Evolutionary conservation across 2,329 filamentous ascomycete species (phyloP).

Genomic region (Fusarium sp.): DNA sequence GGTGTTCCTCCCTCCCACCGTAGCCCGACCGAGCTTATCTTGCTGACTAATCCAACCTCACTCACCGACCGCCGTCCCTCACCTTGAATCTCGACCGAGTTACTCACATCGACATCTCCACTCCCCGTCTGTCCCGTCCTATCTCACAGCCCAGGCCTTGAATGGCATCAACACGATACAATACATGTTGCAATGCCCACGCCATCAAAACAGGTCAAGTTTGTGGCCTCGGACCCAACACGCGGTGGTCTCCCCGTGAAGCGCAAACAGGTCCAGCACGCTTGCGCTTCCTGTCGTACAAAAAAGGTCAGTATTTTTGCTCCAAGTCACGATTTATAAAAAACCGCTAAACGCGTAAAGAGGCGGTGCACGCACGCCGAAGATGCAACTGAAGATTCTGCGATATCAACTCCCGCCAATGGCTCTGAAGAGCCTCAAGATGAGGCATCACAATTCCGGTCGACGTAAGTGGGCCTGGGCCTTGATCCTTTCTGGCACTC

Average conservation of each 20-base stretch:
- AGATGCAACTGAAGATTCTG: conserved; percentile 46
- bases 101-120: conserved; percentile 17
- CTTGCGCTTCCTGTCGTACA: conserved; percentile 65
- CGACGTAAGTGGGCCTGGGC: conserved; percentile 45
- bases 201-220: conserved; percentile 58
- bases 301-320: conserved; percentile 58
- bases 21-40: conserved; percentile 7
- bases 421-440: conserved; percentile 41
- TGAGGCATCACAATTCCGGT: conserved; percentile 46
- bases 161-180: conserved; percentile 3
- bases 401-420: conserved; percentile 10
- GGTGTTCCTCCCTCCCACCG: neutral
- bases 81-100: conserved; percentile 29
- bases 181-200: conserved; percentile 32
- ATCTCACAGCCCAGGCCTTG: neutral
- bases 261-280: conserved; percentile 68
- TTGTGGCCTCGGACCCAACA: conserved; percentile 65
- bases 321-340: neutral
- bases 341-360: conserved; percentile 42
- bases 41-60: conserved; percentile 30
- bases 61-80: conserved; percentile 30
- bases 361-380: conserved; percentile 59
- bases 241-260: conserved; percentile 65
- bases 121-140: conserved; percentile 7
- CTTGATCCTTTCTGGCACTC: neutral